Evolutionary conservation across 1,284 basidiomycete species (phyloP).

Genomic region (Puccinia novopanici): DNA sequence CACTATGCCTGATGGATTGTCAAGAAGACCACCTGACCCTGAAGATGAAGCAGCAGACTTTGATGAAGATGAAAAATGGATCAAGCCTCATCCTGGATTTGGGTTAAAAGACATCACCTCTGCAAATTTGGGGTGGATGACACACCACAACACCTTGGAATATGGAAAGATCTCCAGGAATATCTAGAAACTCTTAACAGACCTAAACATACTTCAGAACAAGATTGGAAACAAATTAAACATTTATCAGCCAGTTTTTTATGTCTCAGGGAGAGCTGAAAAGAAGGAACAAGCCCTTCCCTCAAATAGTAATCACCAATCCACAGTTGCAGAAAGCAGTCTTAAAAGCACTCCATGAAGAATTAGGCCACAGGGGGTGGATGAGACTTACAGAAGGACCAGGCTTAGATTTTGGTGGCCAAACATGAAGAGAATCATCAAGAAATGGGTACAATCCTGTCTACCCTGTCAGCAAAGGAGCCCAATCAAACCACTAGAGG

Average conservation of each 20-base stretch:
- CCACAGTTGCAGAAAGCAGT: too few species aligned
- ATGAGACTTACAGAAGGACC: too few species aligned
- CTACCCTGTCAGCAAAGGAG: too few species aligned
- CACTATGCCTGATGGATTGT: not conserved
- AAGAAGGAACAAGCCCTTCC: not conserved
- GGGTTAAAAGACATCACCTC: not conserved
- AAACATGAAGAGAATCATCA: too few species aligned
- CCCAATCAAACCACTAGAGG: too few species aligned
- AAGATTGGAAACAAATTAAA: not conserved
- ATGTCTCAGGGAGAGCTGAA: too few species aligned
- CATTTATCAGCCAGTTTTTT: not conserved
- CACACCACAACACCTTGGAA: not conserved
- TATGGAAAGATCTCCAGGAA: not conserved
- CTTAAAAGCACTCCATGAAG: not conserved
- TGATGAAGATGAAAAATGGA: slow-evolving; percentile 25
- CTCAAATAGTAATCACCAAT: not conserved
- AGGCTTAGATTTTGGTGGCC: too few species aligned
- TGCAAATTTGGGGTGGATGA: not conserved
- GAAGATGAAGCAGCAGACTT: not conserved
- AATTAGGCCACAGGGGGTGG: not conserved
- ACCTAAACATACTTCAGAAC: not conserved
- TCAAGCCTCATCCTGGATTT: slow-evolving; percentile 23
- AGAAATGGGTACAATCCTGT: too few species aligned
- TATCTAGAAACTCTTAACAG: not conserved
- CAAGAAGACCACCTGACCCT: not conserved